Evolutionary conservation across 805 yeast species (phyloP).

Genomic region (Isabelozyma heimii): DNA sequence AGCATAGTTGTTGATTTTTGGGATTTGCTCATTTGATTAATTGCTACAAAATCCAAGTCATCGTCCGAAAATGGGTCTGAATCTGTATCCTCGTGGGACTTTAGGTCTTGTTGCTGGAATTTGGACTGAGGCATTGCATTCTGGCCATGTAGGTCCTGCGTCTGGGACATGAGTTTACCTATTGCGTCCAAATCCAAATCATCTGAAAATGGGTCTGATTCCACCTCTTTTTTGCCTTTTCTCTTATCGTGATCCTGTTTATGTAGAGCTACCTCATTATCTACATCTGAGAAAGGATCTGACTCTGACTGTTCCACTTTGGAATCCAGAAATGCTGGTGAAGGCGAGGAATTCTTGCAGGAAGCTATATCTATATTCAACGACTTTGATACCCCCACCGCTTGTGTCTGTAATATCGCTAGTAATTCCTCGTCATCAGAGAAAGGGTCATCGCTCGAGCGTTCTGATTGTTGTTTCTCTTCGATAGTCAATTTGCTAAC

Average conservation of each 20-base stretch:
- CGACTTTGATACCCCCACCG: not conserved
- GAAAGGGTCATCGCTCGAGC: slow-evolving; percentile 18
- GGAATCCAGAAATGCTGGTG: not conserved
- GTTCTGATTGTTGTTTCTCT: not conserved
- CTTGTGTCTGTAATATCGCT: slow-evolving; percentile 6
- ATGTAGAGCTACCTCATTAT: not conserved
- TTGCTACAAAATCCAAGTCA: slow-evolving; percentile 6
- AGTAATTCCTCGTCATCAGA: slow-evolving; percentile 23
- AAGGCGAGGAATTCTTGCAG: not conserved
- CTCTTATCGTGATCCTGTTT: not conserved
- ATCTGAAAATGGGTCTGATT: not conserved
- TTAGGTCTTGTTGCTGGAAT: no score
- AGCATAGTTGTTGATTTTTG: not conserved
- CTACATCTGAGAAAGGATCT: not conserved
- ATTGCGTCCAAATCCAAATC: not conserved
- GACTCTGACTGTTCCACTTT: not conserved
- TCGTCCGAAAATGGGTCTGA: slow-evolving; percentile 14
- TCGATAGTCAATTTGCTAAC: not conserved
- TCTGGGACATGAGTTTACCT: not conserved
- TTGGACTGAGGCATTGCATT: no score
- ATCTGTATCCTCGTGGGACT: not conserved
- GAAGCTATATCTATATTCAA: not conserved
- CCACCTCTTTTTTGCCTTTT: not conserved
- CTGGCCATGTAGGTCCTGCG: no score
- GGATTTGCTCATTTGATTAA: not conserved